A percentile compares a stretch with the other conserved stretches of the same genome.
phyloP scores from a whole-genome alignment of 352 stramenopile species.

The Globisporangium echinulatum region DNA sequence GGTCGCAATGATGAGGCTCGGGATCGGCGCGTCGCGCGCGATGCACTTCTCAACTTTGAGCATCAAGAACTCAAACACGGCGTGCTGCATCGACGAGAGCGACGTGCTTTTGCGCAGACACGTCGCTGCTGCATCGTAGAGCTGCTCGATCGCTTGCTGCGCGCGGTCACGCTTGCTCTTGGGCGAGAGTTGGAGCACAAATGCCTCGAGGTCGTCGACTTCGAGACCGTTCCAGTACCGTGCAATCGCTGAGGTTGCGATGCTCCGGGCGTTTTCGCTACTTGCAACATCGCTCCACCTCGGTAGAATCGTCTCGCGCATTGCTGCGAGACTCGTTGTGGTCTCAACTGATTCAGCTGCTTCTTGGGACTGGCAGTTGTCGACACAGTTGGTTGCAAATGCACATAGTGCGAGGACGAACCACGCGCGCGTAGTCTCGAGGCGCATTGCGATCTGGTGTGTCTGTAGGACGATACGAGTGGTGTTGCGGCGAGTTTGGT shows the following conservation, averaged over 20 bases:
- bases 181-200: neutral
- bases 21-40: neutral
- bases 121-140: neutral
- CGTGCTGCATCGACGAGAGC: neutral
- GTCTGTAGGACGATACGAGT: no score
- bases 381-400: neutral
- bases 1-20: neutral
- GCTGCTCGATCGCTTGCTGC: neutral
- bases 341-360: neutral
- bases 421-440: no score
- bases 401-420: neutral
- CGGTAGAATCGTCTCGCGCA: conserved; percentile 2
- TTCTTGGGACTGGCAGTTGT: neutral
- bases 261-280: neutral
- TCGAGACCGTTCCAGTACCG: conserved; percentile 1
- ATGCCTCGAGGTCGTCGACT: neutral
- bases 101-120: neutral
- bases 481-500: no score
- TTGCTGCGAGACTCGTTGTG: neutral
- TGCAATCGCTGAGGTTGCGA: neutral
- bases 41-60: neutral
- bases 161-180: neutral
- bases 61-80: neutral
- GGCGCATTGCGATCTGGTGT: no score
- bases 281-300: neutral